Base-by-base conservation (phyloP, 371 early-diverging fungal genomes). In the Capillidium heterosporum region DNA sequence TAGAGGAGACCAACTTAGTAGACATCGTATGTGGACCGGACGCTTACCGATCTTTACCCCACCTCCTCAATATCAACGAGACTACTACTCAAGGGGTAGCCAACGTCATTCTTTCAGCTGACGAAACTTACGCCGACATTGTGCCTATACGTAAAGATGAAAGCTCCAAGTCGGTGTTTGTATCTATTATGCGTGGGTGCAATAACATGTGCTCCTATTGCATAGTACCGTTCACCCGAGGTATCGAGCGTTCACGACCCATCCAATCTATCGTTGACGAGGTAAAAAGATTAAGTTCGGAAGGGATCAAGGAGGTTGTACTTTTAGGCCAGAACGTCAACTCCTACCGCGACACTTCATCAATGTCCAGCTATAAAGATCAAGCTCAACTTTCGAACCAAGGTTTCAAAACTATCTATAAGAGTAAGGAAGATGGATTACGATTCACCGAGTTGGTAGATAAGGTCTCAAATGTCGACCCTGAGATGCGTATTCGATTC, bases 181-280 rank as follows among this genome's bases (percentile, higher is more conserved):
- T 86, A 11, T 81, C 82, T 1, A 74, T 86, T 39, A 86, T 86
- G 86, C 66, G 86, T 31, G 86, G 86, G 47, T 86, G 86, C 65
- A 84, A 86, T 64, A 86, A 86, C 59, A 86, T 86, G 86, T 86
- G 86, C 58, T 73, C 76, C 40, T 86, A 80, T 61, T 86, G 86
- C 60, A 82, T 86, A 24, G 85, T 84, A 1, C 84, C 85, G 2
- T 84, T 84, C 43, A 85, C 84, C 1, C 68, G 76, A 57, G 75
- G 71, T 1, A 84, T 70, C 39, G 86, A 86, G 57, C 68, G 86
- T 52, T 82, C 82, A 64, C 66, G 86, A 57, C 73, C 76, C n/a
- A 76, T 86, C 10, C 78, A 77, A 46, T 77, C 82, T 5, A 82
- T 86, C 50, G 67, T 84, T 21, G 68, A 70, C 32, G 86, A 86